phyloP scores from a whole-genome alignment of 352 stramenopile genomes.

The Blastocystis sp. region DNA sequence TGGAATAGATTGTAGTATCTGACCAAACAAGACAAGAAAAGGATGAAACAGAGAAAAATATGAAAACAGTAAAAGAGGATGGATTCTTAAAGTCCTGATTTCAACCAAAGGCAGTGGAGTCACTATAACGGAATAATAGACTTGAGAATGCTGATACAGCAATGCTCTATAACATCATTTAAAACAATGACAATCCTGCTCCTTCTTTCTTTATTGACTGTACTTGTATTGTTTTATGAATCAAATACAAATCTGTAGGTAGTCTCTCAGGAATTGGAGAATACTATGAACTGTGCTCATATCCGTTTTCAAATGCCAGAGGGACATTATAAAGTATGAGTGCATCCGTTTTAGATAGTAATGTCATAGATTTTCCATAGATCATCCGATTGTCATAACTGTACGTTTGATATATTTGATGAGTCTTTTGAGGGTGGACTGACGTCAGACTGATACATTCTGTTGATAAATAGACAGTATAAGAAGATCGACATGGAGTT shows the following conservation, averaged over 20 bases:
- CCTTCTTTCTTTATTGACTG: not conserved
- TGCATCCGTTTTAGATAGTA: not conserved
- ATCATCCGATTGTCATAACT: slow-evolving; percentile 15
- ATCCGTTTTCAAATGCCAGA: not conserved
- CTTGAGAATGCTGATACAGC: not conserved
- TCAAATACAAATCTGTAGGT: not conserved
- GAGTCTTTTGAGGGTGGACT: not conserved
- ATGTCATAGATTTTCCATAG: not conserved
- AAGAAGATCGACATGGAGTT: slow-evolving; percentile 4
- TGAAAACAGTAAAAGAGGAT: not conserved
- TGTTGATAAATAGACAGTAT: not conserved
- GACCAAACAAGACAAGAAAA: not conserved
- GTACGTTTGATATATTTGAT: not conserved
- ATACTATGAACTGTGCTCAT: slow-evolving; percentile 11
- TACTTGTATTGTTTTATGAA: not conserved
- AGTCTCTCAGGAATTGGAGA: not conserved
- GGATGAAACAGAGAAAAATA: not conserved
- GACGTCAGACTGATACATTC: not conserved
- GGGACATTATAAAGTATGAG: not conserved
- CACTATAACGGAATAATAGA: not conserved
- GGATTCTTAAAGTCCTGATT: not conserved
- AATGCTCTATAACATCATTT: no score
- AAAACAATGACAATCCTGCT: not conserved
- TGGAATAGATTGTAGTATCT: not conserved
- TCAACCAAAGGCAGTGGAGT: not conserved